Percentiles rank a stretch among this genome's conserved stretches.
phyloP scores from a whole-genome alignment of 768 basidiomycete species.

The Xerocomus brunneocitrinus region DNA sequence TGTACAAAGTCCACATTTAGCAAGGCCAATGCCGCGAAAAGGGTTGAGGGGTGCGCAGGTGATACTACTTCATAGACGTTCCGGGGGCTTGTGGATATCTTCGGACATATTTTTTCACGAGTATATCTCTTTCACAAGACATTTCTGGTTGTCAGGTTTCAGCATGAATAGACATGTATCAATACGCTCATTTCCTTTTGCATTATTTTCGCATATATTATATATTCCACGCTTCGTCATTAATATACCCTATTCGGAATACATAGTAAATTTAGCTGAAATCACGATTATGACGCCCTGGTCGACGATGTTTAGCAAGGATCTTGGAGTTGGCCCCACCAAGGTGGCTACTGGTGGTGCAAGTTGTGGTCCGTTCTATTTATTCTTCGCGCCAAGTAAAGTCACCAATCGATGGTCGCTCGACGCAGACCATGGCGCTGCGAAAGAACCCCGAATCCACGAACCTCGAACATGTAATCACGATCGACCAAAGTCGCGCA shows the following conservation, averaged over 20 bases:
- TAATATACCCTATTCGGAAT: not conserved
- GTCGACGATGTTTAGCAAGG: not conserved
- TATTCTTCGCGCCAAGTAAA: not conserved
- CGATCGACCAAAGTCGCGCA: too few species aligned
- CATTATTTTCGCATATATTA: not conserved
- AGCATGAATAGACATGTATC: not conserved
- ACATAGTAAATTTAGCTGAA: too few species aligned
- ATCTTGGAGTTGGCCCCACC: not conserved
- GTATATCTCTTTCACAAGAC: not conserved
- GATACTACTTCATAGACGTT: not conserved
- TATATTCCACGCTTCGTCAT: not conserved
- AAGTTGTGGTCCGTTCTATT: not conserved
- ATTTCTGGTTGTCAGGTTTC: not conserved
- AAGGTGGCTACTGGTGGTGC: not conserved
- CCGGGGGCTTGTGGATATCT: not conserved
- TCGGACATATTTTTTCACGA: not conserved
- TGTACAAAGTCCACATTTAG: not conserved
- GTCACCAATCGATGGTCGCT: not conserved
- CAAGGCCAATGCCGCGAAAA: not conserved
- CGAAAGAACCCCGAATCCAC: not conserved
- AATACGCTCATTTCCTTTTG: not conserved
- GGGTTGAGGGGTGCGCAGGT: not conserved
- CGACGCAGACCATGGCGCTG: not conserved
- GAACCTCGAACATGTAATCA: too few species aligned
- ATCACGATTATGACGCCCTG: not conserved